These are phyloP conservation scores for Panellus pusillus DNA, from an alignment of 768 basidiomycete species.

Conservation along the genomic window DNA sequence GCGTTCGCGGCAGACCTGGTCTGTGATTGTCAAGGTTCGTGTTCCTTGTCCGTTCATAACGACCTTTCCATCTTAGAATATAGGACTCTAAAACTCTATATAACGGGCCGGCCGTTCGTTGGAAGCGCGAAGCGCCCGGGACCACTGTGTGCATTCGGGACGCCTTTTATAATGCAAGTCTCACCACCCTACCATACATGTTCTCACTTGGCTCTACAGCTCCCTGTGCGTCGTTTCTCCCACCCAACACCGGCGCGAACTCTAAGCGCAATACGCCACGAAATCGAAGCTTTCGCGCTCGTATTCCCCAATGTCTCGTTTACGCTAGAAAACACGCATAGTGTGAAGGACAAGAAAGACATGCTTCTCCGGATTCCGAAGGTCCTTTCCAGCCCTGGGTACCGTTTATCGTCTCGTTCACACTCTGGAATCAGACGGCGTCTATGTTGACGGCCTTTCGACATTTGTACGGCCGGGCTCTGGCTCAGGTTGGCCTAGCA, in stretches of 20 bases:
- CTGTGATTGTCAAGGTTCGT: slow-evolving; percentile 74
- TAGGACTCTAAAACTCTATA: slow-evolving; percentile 71
- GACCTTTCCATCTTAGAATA: not conserved
- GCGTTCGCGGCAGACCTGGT: slow-evolving; percentile 64
- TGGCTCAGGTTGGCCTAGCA: slow-evolving; percentile 56
- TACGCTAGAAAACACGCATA: slow-evolving; percentile 57
- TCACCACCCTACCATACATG: slow-evolving; percentile 5
- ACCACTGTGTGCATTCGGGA: slow-evolving; percentile 86
- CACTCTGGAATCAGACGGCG: slow-evolving; percentile 47
- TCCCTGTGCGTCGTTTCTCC: slow-evolving; percentile 77
- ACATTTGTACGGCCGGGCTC: slow-evolving; percentile 69
- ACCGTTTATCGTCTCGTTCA: not conserved
- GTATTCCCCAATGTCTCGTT: slow-evolving; percentile 73
- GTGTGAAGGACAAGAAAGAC: slow-evolving; percentile 40
- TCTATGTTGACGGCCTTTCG: slow-evolving; percentile 70
- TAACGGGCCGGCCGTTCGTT: slow-evolving; percentile 69
- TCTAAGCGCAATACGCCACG: slow-evolving; percentile 65
- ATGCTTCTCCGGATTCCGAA: slow-evolving; percentile 62
- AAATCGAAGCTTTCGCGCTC: slow-evolving; percentile 72
- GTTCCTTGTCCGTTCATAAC: not conserved
- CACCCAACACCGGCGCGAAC: slow-evolving; percentile 62
- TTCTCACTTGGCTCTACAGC: slow-evolving; percentile 38
- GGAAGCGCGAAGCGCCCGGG: slow-evolving; percentile 71
- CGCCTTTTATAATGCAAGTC: slow-evolving; percentile 82
- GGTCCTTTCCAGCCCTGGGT: slow-evolving; percentile 39